Conservation (phyloP, 129 eudicot genomes). For the Flaveria sonorensis region DNA sequence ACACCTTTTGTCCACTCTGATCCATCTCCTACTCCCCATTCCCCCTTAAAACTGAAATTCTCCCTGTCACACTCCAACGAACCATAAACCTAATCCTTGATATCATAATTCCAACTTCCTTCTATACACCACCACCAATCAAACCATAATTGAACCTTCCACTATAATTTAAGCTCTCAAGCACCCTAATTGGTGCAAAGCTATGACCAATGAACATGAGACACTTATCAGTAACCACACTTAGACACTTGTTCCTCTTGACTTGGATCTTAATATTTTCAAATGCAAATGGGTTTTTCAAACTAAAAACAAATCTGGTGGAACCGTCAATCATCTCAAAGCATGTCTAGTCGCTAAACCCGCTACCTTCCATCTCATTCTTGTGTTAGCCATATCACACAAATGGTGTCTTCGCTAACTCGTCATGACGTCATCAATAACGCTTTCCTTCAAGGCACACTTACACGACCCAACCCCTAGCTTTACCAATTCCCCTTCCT, state of each 20-base stretch:
- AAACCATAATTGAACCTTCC: not conserved
- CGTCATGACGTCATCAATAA: no score
- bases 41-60: no score
- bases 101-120: not conserved
- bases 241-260: not conserved
- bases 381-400: not conserved
- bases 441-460: no score
- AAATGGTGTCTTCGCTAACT: no score
- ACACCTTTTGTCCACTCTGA: no score
- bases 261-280: not conserved
- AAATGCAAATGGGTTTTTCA: not conserved
- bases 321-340: not conserved
- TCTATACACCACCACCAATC: not conserved
- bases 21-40: no score
- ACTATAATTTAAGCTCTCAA: not conserved
- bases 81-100: not conserved
- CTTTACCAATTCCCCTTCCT: no score
- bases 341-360: not conserved
- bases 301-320: not conserved
- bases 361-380: not conserved
- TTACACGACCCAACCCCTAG: no score
- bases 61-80: not conserved
- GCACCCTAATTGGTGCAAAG: not conserved
- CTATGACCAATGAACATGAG: not conserved
- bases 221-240: not conserved